Conservation (phyloP, 805 yeast genomes). For the Nakazawaea anatomiae region DNA sequence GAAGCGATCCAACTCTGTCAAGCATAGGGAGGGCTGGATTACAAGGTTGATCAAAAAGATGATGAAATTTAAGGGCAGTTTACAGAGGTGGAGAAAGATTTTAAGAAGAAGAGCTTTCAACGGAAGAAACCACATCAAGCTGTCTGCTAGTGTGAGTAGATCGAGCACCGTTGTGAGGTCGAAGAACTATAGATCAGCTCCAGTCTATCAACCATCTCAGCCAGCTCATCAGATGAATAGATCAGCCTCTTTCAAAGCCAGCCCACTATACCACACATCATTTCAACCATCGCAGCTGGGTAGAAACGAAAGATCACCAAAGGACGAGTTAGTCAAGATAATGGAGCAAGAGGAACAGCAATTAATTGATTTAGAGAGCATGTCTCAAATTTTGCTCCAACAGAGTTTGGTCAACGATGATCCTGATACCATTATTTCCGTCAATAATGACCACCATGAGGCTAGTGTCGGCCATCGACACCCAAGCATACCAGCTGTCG, state of each 20-base stretch:
- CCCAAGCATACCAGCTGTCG: not conserved
- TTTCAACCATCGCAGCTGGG: no score
- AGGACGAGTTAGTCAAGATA: not conserved
- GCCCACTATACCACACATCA: not conserved
- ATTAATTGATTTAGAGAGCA: not conserved
- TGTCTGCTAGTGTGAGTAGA: not conserved
- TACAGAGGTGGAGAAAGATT: slow-evolving; percentile 7
- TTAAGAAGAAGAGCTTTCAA: not conserved
- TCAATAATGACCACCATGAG: no score
- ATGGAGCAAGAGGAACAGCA: not conserved
- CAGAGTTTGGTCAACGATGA: not conserved
- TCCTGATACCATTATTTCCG: no score
- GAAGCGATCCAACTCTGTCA: slow-evolving; percentile 10
- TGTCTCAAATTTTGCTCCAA: not conserved
- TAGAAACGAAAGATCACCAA: not conserved
- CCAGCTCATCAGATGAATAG: no score
- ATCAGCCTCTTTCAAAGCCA: not conserved
- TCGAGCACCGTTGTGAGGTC: not conserved
- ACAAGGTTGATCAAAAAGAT: slow-evolving; percentile 1
- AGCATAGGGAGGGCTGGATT: slow-evolving; percentile 8
- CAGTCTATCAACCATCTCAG: no score
- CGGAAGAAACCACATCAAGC: not conserved
- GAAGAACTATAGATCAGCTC: not conserved
- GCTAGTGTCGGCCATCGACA: no score
- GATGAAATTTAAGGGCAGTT: not conserved